Evolutionary conservation across 2,329 filamentous ascomycete species (phyloP), one percentile per base, ranked within the genome.

Genomic region (Penicillium sumatraense): DNA sequence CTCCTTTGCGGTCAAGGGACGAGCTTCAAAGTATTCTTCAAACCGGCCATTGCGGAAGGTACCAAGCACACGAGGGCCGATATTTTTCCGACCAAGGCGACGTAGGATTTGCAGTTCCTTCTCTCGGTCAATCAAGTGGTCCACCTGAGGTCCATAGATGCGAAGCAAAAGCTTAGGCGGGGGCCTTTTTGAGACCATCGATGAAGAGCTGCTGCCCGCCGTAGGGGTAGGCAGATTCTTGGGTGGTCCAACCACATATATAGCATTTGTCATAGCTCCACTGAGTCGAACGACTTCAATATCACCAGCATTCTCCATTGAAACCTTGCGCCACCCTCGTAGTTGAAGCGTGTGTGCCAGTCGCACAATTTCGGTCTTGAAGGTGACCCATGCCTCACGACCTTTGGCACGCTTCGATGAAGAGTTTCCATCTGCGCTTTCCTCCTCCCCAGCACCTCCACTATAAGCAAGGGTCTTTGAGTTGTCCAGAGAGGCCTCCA

Each of bases 31-130:
- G 70, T 88, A 98, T 72, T 99, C 89, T 75, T 99, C 95, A 63
- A 99, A 99, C 5, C 95, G 89, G 9, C 95, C 95, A 68, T 99
- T 99, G 51, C 83, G 85, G 72, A 99, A 99, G 0, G 91, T 97
- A 1, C 95, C 95, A 0, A 99, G 81, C 26, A 99, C 80, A 14
- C 91, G 86, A 5, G 95, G 95, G 2, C 95, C 95, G 61, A 99
- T 99, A 65, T 89, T 92, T 80, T 97, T 96, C 52, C 90, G 87
- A 2, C 90, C 91, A 27, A 99, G 83, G 38, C 95, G 88, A 56
- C 89, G 86, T 16, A 99, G 82, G 46, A 98, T 95, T 57, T 87
- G 86, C 14, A 99, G 81, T 72, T 99, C 95, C 21, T 89, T 89
- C 53, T 97, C 90, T 57, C 95, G 86, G 71, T 99, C 93, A 66